Evolutionary conservation across 202 grass and related monocot species (phyloP).

Genomic region (Cymbopogon flexuosus): DNA sequence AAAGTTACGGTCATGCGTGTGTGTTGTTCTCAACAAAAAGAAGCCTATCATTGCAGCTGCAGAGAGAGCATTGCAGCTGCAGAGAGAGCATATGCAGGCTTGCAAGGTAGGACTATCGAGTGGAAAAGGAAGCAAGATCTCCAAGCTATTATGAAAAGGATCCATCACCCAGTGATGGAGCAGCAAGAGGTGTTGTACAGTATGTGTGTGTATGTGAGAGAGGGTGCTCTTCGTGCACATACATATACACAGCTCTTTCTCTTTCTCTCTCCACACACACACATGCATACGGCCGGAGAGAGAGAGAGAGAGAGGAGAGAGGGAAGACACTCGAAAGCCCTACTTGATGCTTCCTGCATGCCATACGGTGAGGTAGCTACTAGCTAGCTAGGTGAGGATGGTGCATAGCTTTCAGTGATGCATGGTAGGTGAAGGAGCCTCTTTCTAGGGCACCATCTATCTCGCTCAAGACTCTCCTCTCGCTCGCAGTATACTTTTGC

Average conservation of each 20-base stretch:
- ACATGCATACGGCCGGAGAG: neutral
- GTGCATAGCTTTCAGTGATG: conserved; percentile 86
- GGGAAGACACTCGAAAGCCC: conserved; percentile 30
- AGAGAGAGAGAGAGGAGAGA: neutral
- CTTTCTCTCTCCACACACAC: neutral
- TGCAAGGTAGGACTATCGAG: conserved; percentile 59
- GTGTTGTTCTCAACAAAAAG: conserved; percentile 37
- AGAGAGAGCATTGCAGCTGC: conserved; percentile 57
- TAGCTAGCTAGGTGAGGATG: conserved; percentile 31
- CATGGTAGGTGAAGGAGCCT: conserved; percentile 69
- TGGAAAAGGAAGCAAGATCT: conserved; percentile 69
- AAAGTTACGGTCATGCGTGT: neutral
- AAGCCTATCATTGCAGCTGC: conserved; percentile 53
- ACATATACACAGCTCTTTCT: neutral
- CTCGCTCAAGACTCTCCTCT: conserved; percentile 7
- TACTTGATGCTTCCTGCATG: conserved; percentile 51
- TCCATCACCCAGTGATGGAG: conserved; percentile 60
- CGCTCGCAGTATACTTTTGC: conserved; percentile 21
- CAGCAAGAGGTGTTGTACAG: conserved; percentile 34
- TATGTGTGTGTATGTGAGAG: too few relatives aligned
- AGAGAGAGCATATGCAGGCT: conserved; percentile 61
- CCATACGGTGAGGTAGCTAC: conserved; percentile 24
- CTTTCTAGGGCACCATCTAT: conserved; percentile 58
- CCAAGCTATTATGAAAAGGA: conserved; percentile 67
- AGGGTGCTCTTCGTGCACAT: neutral